Conservation (phyloP, 1,284 basidiomycete species). For the Sanghuangporus baumii region DNA sequence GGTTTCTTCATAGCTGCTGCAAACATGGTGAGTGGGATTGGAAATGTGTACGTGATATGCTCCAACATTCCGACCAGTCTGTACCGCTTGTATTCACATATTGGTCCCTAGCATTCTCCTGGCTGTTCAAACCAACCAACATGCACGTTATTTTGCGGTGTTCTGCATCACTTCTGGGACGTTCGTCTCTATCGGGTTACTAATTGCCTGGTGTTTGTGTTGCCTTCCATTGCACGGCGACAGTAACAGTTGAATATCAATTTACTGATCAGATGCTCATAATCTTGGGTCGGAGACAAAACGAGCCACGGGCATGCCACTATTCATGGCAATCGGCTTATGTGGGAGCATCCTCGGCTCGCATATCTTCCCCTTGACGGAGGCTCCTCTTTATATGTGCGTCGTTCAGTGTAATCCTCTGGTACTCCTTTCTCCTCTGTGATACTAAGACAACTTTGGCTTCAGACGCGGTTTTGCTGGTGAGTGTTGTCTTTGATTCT, state of each 20-base stretch:
- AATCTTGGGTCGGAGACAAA: conserved; percentile 77
- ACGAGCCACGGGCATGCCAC: conserved; percentile 65
- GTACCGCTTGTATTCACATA: background rate
- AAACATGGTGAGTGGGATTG: conserved; percentile 49
- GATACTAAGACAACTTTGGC: background rate
- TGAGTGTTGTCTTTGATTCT: conserved; percentile 22
- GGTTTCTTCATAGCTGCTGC: conserved; percentile 55
- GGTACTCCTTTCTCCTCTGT: background rate
- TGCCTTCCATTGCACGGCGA: background rate
- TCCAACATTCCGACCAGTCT: background rate
- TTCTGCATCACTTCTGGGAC: conserved; percentile 68
- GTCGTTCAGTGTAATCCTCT: conserved; percentile 6
- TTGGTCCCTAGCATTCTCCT: conserved; percentile 36
- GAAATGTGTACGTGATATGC: conserved; percentile 50
- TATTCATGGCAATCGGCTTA: conserved; percentile 74
- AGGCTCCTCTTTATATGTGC: conserved; percentile 60
- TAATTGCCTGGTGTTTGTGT: conserved; percentile 67
- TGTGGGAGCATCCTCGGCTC: conserved; percentile 67
- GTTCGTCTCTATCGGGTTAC: conserved; percentile 62
- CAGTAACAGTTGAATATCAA: background rate
- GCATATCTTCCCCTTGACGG: conserved; percentile 59
- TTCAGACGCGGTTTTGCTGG: conserved; percentile 59
- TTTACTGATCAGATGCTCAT: conserved; percentile 48
- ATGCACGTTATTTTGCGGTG: conserved; percentile 59
- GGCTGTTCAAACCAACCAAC: conserved; percentile 37